Base-by-base conservation (phyloP, 805 yeast species). In the Sungouiozyma ichnusensis region DNA sequence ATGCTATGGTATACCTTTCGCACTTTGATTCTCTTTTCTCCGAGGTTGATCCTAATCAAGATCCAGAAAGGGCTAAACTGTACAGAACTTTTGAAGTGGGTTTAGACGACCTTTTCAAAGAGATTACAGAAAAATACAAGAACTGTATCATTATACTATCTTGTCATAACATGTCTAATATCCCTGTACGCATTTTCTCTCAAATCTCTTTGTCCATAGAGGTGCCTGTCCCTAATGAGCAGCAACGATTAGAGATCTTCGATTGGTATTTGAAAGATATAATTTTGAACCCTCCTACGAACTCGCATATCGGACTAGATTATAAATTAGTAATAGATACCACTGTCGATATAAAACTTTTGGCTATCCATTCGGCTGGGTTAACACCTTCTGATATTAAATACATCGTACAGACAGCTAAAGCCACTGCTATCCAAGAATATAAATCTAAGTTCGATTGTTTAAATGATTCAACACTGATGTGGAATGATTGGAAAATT, bases 361-460 rank as follows among this genome's bases (percentile, higher is more conserved):
- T 92, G 24, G 82, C 97, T 0, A 63, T 83, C 39, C 95, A 87
- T 53, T 83, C 95, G 45, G 97, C 97, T 2, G 97, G 97, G 16
- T 68, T 90, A 42, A 83, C 92, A 0, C 94, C 97, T 1, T 68
- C 82, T 16, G 97, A 92, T 58, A 66, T 90, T 37, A 64, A 65
- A 3, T 76, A 90, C 0, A 85, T 87, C 44, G 75, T 87, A 4
- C 70, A 73, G 16, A 74, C 72, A 40, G 81, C 95, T 1, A 76
- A 77, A 49, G 64, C 68, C 24, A 52, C 69, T 20, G 82, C 94
- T 0, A 47, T 33, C 27, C 3, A 14, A 4, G 4, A 6, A n/a
- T 17, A 13, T 24, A 73, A 69, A 34, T 64, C 86, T 40, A 40
- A 72, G 2, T 64, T 64, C 33, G 63, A 65, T 2, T 41, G 67